Evolutionary conservation across 148 eudicot genomes (phyloP).

Genomic region (Limonium bicolor): DNA sequence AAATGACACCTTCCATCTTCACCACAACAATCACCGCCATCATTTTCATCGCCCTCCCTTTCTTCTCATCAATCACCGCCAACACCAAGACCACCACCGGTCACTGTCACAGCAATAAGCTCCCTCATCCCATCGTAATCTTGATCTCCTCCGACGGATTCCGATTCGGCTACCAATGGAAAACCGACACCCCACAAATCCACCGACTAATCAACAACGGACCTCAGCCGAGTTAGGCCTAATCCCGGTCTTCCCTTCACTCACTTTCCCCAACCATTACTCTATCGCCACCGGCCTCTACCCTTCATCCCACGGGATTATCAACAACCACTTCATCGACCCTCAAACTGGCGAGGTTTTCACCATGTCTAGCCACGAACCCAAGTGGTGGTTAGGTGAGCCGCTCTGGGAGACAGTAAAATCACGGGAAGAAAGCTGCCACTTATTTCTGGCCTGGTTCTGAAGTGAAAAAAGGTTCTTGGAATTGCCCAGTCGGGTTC

Average conservation of each 20-base stretch:
- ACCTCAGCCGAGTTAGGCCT: slow-evolving; percentile 59
- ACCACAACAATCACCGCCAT: slow-evolving; percentile 15
- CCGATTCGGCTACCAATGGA: slow-evolving; percentile 73
- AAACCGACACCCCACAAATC: slow-evolving; percentile 46
- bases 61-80: background rate
- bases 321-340: slow-evolving; percentile 49
- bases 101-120: slow-evolving; percentile 25
- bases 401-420: slow-evolving; percentile 74
- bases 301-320: slow-evolving; percentile 63
- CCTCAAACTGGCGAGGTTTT: slow-evolving; percentile 27
- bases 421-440: slow-evolving; percentile 45
- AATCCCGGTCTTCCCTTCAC: slow-evolving; percentile 69
- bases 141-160: slow-evolving; percentile 68
- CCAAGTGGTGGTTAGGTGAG: slow-evolving; percentile 80
- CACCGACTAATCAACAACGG: slow-evolving; percentile 43
- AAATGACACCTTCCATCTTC: slow-evolving; percentile 9
- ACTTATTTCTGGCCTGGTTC: slow-evolving; percentile 83
- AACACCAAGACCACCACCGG: background rate
- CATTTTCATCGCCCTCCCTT: slow-evolving; percentile 10
- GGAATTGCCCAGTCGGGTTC: slow-evolving; percentile 42
- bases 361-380: slow-evolving; percentile 58
- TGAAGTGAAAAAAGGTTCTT: slow-evolving; percentile 48
- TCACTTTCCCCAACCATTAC: slow-evolving; percentile 80
- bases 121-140: slow-evolving; percentile 38
- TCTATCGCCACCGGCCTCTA: slow-evolving; percentile 69